A percentile compares a stretch with the other conserved stretches of the same genome.
Conservation (phyloP, 768 basidiomycete genomes). For the Suillus sp. region DNA sequence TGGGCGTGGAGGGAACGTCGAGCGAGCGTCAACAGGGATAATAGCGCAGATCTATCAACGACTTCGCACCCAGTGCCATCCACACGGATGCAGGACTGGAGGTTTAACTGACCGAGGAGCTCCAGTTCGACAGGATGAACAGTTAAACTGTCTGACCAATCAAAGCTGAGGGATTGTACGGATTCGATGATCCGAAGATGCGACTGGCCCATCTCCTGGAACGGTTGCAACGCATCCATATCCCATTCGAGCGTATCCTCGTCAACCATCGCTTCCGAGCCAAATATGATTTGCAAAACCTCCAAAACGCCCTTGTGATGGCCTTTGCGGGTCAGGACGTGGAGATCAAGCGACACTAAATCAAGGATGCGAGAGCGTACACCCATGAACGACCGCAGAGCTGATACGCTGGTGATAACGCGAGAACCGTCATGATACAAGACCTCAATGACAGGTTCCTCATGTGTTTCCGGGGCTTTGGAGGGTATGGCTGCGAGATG, state of each 20-base stretch:
- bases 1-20: constrained; percentile 65
- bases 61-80: constrained; percentile 80
- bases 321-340: constrained; percentile 77
- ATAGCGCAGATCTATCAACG: constrained; percentile 71
- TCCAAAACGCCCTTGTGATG: constrained; percentile 74
- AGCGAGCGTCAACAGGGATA: constrained; percentile 66
- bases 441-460: constrained; percentile 56
- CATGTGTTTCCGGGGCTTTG: constrained; percentile 50
- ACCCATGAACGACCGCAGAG: constrained; percentile 75
- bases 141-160: constrained; percentile 79
- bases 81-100: constrained; percentile 67
- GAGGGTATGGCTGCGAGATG: constrained; percentile 82
- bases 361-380: constrained; percentile 86
- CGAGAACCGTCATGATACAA: constrained; percentile 73
- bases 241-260: constrained; percentile 40
- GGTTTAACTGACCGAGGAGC: constrained; percentile 65
- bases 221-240: constrained; percentile 55
- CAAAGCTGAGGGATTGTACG: constrained; percentile 82
- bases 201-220: constrained; percentile 77
- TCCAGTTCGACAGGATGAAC: constrained; percentile 61
- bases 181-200: constrained; percentile 87
- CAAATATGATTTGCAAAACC: constrained; percentile 81
- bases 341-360: constrained; percentile 84
- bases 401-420: constrained; percentile 65
- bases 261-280: constrained; percentile 55